These are phyloP conservation scores for Fusarium begoniae DNA, from an alignment of 2,329 filamentous ascomycete genomes.

Conservation along the genomic window DNA sequence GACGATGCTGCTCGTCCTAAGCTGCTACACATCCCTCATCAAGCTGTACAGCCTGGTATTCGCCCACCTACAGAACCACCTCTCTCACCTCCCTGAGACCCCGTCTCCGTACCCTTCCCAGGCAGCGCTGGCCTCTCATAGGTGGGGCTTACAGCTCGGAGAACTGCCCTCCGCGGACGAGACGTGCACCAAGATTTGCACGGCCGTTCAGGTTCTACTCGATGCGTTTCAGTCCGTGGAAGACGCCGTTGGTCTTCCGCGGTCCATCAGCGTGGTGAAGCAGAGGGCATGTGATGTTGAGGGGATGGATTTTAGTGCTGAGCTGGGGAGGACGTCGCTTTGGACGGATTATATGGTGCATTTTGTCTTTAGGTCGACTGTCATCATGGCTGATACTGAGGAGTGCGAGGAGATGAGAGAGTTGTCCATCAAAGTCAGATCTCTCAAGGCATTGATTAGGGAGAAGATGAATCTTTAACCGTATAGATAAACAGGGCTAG, in stretches of 20 bases:
- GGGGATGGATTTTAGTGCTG: neutral
- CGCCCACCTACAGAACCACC: neutral
- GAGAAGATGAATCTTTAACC: neutral
- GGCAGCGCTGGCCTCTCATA: neutral
- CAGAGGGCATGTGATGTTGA: neutral
- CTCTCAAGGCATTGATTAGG: neutral
- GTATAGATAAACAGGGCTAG: too few relatives aligned
- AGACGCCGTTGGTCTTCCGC: neutral
- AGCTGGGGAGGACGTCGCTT: neutral
- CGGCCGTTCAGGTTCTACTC: neutral
- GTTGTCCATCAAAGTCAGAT: neutral
- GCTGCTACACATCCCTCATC: neutral
- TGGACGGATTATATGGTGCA: neutral
- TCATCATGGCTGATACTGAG: neutral
- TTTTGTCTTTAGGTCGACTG: rapidly evolving
- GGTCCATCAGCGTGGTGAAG: neutral
- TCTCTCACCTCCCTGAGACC: neutral
- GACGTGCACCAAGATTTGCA: slow-evolving; percentile 6
- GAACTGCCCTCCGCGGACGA: slow-evolving; percentile 5
- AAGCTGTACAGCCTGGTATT: neutral
- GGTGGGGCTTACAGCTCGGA: slow-evolving; percentile 8
- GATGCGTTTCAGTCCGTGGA: slow-evolving; percentile 1
- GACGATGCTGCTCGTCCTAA: neutral
- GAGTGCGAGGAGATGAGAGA: neutral
- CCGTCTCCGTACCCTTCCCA: neutral